Evolutionary conservation across 192 early-diverging fungal genomes (phyloP).

Genomic region (Backusella morwellensis): DNA sequence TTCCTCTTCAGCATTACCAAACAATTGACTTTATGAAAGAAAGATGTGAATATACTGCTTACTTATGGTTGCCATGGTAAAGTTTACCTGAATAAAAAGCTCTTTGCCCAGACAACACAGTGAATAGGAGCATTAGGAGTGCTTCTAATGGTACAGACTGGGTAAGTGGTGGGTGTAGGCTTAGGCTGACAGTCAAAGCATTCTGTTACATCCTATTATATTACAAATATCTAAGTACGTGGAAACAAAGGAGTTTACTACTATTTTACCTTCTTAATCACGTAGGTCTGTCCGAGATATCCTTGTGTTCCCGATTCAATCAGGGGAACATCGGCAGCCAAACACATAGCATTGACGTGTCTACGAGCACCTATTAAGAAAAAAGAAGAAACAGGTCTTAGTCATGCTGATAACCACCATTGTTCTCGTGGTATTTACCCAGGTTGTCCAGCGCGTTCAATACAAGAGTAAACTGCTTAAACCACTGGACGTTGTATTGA

Average conservation of each 20-base stretch:
- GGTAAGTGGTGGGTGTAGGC: conserved; percentile 81
- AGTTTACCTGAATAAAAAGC: conserved; percentile 80
- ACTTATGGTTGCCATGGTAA: background rate
- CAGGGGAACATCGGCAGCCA: conserved; percentile 86
- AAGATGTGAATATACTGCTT: background rate
- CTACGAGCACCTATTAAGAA: conserved; percentile 76
- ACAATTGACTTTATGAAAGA: conserved; percentile 52
- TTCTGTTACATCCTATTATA: conserved; percentile 55
- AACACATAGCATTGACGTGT: conserved; percentile 95
- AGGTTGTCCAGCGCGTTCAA: conserved; percentile 97
- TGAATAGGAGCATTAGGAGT: conserved; percentile 95
- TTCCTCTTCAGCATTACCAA: conserved; percentile 65
- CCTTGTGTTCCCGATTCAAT: conserved; percentile 98
- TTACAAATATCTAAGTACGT: background rate
- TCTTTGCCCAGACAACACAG: conserved; percentile 99
- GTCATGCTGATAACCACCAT: too few species aligned
- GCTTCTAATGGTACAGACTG: conserved; percentile 96
- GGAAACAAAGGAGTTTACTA: too few species aligned
- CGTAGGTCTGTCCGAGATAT: conserved; percentile 88
- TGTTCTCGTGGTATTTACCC: conserved; percentile 44
- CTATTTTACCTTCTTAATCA: conserved; percentile 67
- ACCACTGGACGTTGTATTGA: conserved; percentile 86
- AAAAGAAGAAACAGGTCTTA: background rate
- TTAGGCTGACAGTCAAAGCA: conserved; percentile 96
- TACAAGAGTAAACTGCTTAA: conserved; percentile 83